These are phyloP conservation scores for Serendipita vermifera DNA, from an alignment of 768 basidiomycete genomes.

Conservation along the genomic window DNA sequence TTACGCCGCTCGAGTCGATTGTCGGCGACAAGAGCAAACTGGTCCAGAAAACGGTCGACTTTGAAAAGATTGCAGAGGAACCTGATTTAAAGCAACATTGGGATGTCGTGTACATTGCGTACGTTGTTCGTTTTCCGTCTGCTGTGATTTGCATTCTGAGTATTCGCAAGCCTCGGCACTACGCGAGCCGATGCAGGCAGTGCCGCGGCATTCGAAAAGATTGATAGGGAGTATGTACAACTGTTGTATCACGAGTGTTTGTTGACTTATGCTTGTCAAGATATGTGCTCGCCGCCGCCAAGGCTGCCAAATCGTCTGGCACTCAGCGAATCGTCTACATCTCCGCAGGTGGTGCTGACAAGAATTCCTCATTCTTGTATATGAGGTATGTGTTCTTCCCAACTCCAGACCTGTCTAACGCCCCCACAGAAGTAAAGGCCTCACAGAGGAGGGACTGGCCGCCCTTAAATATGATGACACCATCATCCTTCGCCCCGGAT, in stretches of 20 bases:
- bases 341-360: conserved; percentile 40
- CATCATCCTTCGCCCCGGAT: conserved; percentile 52
- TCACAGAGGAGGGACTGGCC: conserved; percentile 58
- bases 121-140: conserved; percentile 22
- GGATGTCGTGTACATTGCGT: conserved; percentile 68
- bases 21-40: conserved; percentile 39
- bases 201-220: conserved; percentile 55
- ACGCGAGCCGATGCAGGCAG: conserved; percentile 47
- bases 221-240: conserved; percentile 53
- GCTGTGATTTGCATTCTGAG: neutral
- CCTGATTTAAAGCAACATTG: conserved; percentile 43
- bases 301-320: conserved; percentile 43
- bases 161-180: conserved; percentile 44
- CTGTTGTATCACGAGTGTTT: neutral
- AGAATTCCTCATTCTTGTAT: conserved; percentile 42
- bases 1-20: conserved; percentile 35
- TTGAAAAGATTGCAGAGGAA: conserved; percentile 44
- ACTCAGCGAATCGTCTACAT: conserved; percentile 57
- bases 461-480: conserved; percentile 55
- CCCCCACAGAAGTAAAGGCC: conserved; percentile 49
- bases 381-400: conserved; percentile 25
- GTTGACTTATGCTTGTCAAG: conserved; percentile 24
- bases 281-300: conserved; percentile 63
- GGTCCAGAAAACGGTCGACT: conserved; percentile 53
- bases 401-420: neutral